phyloP scores from a whole-genome alignment of 495 filamentous ascomycete genomes.

The Jackrogersella minutella region DNA sequence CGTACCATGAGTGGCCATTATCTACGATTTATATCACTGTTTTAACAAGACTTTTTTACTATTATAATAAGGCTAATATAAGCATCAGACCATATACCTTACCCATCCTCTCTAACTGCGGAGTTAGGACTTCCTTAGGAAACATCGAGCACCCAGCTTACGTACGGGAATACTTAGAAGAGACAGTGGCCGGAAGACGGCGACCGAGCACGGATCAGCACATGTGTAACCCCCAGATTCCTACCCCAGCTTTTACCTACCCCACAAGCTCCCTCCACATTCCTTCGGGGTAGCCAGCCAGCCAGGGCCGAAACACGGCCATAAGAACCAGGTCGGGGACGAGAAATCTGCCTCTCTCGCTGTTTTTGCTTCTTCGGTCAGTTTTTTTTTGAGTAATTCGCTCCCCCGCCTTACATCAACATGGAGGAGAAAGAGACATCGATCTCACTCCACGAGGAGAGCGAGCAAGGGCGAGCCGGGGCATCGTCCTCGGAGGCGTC shows the following conservation, averaged over 20 bases:
- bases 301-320: conserved; percentile 9
- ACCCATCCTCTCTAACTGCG: conserved; percentile 12
- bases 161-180: conserved; percentile 21
- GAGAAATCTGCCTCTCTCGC: not conserved
- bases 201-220: not conserved
- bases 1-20: too few relatives aligned
- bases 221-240: not conserved
- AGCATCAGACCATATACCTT: not conserved
- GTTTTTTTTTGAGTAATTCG: not conserved
- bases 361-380: not conserved
- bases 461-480: conserved; percentile 6
- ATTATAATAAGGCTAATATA: not conserved
- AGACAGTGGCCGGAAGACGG: conserved; percentile 4
- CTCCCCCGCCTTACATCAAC: not conserved
- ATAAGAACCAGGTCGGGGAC: not conserved
- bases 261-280: conserved; percentile 13
- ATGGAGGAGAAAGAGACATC: conserved; percentile 33
- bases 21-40: too few relatives aligned
- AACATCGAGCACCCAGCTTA: not conserved
- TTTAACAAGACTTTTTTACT: too few relatives aligned
- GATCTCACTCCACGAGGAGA: conserved; percentile 34
- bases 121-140: conserved; percentile 15
- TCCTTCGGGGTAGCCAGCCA: not conserved
- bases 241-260: conserved; percentile 18
- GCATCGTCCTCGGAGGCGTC: not conserved